A percentile compares a stretch with the other conserved stretches of the same genome.
phyloP scores from a whole-genome alignment of 495 filamentous ascomycete species.

The Xylaria castorea region DNA sequence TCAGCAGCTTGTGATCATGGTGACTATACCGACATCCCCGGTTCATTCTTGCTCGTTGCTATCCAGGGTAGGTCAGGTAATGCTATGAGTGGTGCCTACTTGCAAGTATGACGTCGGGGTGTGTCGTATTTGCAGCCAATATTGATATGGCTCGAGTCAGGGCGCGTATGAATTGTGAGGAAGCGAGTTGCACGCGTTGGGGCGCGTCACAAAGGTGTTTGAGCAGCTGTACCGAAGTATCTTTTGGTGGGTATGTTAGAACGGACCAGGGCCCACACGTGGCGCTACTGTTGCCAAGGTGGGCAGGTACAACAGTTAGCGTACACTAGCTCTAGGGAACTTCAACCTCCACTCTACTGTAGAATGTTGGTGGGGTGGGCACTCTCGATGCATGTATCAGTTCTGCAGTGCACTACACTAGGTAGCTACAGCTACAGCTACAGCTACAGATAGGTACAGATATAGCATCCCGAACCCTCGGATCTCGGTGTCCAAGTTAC shows the following conservation, averaged over 20 bases:
- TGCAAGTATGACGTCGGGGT: conserved; percentile 4
- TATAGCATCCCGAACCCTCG: conserved; percentile 13
- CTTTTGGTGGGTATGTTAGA: not conserved
- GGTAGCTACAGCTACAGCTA: not conserved
- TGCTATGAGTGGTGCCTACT: not conserved
- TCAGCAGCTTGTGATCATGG: not conserved
- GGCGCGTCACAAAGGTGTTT: conserved; percentile 4
- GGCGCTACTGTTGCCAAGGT: not conserved
- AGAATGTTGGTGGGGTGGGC: not conserved
- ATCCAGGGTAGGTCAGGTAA: not conserved
- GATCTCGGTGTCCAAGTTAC: conserved; percentile 16
- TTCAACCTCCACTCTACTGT: not conserved
- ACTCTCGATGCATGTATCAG: conserved; percentile 12
- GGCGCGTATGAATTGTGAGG: not conserved
- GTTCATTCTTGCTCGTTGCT: conserved; percentile 11
- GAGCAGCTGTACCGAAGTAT: not conserved
- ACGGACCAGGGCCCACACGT: conserved; percentile 2
- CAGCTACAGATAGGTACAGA: not conserved
- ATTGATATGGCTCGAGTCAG: conserved; percentile 10
- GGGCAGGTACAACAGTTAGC: not conserved
- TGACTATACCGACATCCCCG: not conserved
- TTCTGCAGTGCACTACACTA: conserved; percentile 11
- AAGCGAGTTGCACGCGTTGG: not conserved
- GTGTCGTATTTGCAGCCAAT: not conserved
- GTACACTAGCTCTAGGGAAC: not conserved